Conservation (phyloP, 805 yeast genomes). For the Barnettozyma vustinii region DNA sequence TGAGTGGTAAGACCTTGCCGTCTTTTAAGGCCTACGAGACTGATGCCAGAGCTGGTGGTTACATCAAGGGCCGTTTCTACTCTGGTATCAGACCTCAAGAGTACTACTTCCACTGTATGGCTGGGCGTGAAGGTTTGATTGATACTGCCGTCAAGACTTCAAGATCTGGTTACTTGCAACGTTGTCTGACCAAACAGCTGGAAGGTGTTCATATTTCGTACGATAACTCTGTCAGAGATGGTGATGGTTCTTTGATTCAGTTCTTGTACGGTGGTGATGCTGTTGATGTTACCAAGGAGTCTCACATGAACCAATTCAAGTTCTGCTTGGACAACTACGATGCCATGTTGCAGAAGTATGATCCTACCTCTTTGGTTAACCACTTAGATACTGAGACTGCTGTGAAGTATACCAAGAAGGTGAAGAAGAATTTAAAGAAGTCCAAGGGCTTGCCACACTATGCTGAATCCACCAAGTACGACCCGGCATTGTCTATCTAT, state of each 20-base stretch:
- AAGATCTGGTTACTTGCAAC: constrained; percentile 95
- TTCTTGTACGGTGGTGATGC: constrained; percentile 98
- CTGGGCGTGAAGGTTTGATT: constrained; percentile 99
- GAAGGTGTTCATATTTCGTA: constrained; percentile 95
- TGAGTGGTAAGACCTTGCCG: constrained; percentile 94
- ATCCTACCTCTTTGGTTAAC: constrained; percentile 67
- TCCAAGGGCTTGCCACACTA: constrained; percentile 58
- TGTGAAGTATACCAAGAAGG: constrained; percentile 72
- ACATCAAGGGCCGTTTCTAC: constrained; percentile 92
- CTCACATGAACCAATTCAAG: constrained; percentile 87
- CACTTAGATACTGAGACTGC: constrained; percentile 85
- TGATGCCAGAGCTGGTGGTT: constrained; percentile 98
- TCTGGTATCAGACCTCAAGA: constrained; percentile 98
- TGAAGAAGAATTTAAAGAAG: constrained; percentile 64
- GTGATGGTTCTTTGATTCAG: constrained; percentile 90
- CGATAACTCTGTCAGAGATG: constrained; percentile 93
- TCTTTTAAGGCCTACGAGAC: constrained; percentile 96
- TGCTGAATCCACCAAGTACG: constrained; percentile 60
- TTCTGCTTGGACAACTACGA: constrained; percentile 92
- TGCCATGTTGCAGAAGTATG: constrained; percentile 78
- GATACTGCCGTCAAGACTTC: constrained; percentile 99
- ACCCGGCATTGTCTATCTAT: constrained; percentile 80
- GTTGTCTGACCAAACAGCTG: constrained; percentile 95
- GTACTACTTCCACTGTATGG: constrained; percentile 99
- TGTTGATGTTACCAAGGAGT: constrained; percentile 88